A percentile compares a stretch with the other conserved stretches of the same genome.
phyloP scores from a whole-genome alignment of 2,329 filamentous ascomycete genomes.

The Verticillium longisporum region DNA sequence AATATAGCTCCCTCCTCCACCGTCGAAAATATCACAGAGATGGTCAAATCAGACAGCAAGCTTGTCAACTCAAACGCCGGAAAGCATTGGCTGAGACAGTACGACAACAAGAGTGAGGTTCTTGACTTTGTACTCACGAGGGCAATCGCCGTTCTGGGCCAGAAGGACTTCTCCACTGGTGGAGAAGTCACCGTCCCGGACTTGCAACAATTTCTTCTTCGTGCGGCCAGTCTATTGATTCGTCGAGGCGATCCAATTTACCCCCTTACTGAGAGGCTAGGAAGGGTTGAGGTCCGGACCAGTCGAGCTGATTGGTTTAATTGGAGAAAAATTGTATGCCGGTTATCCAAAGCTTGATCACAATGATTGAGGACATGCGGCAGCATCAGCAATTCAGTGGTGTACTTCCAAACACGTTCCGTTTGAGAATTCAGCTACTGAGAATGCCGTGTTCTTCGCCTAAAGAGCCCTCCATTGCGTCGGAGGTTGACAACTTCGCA shows the following conservation, averaged over 20 bases:
- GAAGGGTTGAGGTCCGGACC: not conserved
- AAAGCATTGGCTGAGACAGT: conserved; percentile 22
- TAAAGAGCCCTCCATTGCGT: not conserved
- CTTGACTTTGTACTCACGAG: conserved; percentile 3
- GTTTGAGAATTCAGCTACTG: conserved; percentile 8
- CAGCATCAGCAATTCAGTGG: not conserved
- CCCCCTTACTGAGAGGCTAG: not conserved
- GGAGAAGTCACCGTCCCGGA: not conserved
- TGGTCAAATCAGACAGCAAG: conserved; percentile 14
- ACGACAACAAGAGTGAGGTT: conserved; percentile 2
- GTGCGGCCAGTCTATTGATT: not conserved
- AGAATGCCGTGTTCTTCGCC: conserved; percentile 7
- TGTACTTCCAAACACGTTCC: conserved; percentile 11
- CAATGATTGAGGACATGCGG: conserved; percentile 7
- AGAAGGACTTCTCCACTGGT: not conserved
- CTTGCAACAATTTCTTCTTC: not conserved
- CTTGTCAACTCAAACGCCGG: conserved; percentile 20
- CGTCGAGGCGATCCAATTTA: not conserved
- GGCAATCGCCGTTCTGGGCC: not conserved
- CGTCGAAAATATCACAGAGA: conserved; percentile 15
- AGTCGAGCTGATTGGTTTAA: not conserved
- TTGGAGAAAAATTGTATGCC: conserved; percentile 16
- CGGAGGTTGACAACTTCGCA: not conserved
- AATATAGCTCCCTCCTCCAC: conserved; percentile 15
- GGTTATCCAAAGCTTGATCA: conserved; percentile 12